Percentiles rank a stretch among this genome's conserved stretches.
phyloP scores from a whole-genome alignment of 495 filamentous ascomycete species.

The Penicillium cosmopolitanum region DNA sequence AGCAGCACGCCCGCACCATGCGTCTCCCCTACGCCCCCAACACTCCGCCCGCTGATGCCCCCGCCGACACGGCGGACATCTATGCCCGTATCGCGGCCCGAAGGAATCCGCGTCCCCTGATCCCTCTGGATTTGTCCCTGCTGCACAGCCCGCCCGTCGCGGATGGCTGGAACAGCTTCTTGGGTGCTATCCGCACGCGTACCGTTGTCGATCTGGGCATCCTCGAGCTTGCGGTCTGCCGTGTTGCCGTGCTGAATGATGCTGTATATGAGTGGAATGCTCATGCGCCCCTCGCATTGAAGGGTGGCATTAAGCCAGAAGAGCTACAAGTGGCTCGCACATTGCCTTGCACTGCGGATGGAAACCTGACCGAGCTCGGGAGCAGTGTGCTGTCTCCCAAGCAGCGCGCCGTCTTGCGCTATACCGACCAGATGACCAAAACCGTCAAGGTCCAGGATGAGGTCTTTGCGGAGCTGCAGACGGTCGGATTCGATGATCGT shows the following conservation, averaged over 20 bases:
- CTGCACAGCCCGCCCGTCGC: slow-evolving; percentile 72
- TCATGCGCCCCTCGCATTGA: slow-evolving; percentile 67
- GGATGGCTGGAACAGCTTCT: slow-evolving; percentile 77
- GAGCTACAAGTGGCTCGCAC: slow-evolving; percentile 53
- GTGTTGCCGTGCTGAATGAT: slow-evolving; percentile 72
- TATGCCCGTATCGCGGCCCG: slow-evolving; percentile 62
- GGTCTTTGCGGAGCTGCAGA: slow-evolving; percentile 62
- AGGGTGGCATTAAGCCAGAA: slow-evolving; percentile 40
- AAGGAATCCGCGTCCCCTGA: slow-evolving; percentile 63
- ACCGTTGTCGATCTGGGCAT: slow-evolving; percentile 64
- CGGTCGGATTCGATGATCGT: slow-evolving; percentile 56
- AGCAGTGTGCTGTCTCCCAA: slow-evolving; percentile 52
- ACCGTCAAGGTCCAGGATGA: slow-evolving; percentile 60
- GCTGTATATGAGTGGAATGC: slow-evolving; percentile 82
- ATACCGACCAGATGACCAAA: slow-evolving; percentile 41
- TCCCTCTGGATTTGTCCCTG: slow-evolving; percentile 69
- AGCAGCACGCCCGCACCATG: slow-evolving; percentile 48
- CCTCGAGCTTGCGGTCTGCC: slow-evolving; percentile 41
- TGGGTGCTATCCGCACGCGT: slow-evolving; percentile 69
- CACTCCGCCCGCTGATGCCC: slow-evolving; percentile 44
- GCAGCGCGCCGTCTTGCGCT: slow-evolving; percentile 68
- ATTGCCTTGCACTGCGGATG: slow-evolving; percentile 37
- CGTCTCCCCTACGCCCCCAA: slow-evolving; percentile 66
- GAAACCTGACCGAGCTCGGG: slow-evolving; percentile 27
- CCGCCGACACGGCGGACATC: slow-evolving; percentile 50